phyloP scores from a whole-genome alignment of 108 stramenopile species.

The Chaetoceros tenuissimus region DNA sequence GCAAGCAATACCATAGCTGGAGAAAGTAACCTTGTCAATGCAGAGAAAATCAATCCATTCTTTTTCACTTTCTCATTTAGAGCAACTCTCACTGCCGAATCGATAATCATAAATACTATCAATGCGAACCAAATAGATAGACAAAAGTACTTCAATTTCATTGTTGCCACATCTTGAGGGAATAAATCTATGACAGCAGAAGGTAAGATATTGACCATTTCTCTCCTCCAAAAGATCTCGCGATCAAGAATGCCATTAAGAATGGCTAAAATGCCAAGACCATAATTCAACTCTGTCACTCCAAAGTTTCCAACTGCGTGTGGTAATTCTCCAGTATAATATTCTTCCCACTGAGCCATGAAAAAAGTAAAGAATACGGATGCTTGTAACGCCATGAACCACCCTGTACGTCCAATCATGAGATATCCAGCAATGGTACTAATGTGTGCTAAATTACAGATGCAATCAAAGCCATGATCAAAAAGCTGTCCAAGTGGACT shows the following conservation, averaged over 20 bases:
- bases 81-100: slow-evolving; percentile 35
- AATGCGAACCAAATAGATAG: slow-evolving; percentile 28
- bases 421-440: slow-evolving; percentile 37
- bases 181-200: slow-evolving; percentile 3
- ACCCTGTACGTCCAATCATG: slow-evolving; percentile 32
- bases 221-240: slow-evolving; percentile 21
- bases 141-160: slow-evolving; percentile 34
- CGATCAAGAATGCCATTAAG: slow-evolving; percentile 33
- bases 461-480: slow-evolving; percentile 95
- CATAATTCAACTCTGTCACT: slow-evolving; percentile 78
- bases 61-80: slow-evolving; percentile 8
- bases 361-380: slow-evolving; percentile 80
- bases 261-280: slow-evolving; percentile 21
- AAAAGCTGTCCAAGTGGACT: slow-evolving; percentile 89
- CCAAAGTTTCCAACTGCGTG: slow-evolving; percentile 63
- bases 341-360: slow-evolving; percentile 95
- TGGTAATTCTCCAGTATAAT: slow-evolving; percentile 78
- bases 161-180: slow-evolving; percentile 10
- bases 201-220: slow-evolving; percentile 21
- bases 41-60: slow-evolving; percentile 13
- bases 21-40: slow-evolving; percentile 46
- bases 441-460: slow-evolving; percentile 66
- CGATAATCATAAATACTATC: slow-evolving; percentile 23
- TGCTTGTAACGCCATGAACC: slow-evolving; percentile 48
- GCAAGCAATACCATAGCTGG: slow-evolving; percentile 31